phyloP scores from a whole-genome alignment of 495 filamentous ascomycete species.

The Penicillium daleae region DNA sequence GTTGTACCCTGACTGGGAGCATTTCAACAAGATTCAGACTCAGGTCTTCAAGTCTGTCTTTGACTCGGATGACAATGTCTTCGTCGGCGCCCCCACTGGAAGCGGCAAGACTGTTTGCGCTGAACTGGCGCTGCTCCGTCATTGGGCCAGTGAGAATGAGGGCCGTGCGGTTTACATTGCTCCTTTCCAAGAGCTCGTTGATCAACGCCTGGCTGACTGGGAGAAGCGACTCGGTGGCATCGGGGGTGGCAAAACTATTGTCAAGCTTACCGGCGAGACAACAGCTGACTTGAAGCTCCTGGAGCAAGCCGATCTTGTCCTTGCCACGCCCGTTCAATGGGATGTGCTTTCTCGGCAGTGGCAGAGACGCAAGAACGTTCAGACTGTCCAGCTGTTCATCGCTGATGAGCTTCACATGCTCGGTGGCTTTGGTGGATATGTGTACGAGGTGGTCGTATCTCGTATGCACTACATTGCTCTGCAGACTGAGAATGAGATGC shows the following conservation, averaged over 20 bases:
- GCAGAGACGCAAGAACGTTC: slow-evolving; percentile 94
- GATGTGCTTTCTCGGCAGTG: slow-evolving; percentile 93
- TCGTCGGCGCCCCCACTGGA: slow-evolving; percentile 86
- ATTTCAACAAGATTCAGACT: slow-evolving; percentile 97
- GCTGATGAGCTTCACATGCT: slow-evolving; percentile 96
- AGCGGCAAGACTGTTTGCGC: slow-evolving; percentile 97
- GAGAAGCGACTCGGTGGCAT: slow-evolving; percentile 70
- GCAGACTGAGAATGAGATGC: slow-evolving; percentile 81
- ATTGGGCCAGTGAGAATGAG: slow-evolving; percentile 72
- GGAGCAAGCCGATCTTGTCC: slow-evolving; percentile 84
- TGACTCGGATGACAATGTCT: slow-evolving; percentile 87
- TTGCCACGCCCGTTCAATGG: slow-evolving; percentile 94
- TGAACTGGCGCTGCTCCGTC: slow-evolving; percentile 86
- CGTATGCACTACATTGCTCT: slow-evolving; percentile 96
- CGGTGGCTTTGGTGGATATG: slow-evolving; percentile 85
- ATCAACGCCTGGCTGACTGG: slow-evolving; percentile 81
- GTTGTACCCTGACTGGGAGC: slow-evolving; percentile 82
- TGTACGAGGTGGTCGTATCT: slow-evolving; percentile 95
- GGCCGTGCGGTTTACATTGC: slow-evolving; percentile 93
- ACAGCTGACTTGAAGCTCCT: slow-evolving; percentile 89
- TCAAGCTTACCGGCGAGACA: slow-evolving; percentile 93
- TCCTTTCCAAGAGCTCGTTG: slow-evolving; percentile 93
- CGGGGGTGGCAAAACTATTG: slow-evolving; percentile 84
- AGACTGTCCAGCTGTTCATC: slow-evolving; percentile 88
- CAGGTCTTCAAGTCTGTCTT: slow-evolving; percentile 95